Evolutionary conservation across 2,329 filamentous ascomycete genomes (phyloP).

Genomic region (Monosporascus sp.): DNA sequence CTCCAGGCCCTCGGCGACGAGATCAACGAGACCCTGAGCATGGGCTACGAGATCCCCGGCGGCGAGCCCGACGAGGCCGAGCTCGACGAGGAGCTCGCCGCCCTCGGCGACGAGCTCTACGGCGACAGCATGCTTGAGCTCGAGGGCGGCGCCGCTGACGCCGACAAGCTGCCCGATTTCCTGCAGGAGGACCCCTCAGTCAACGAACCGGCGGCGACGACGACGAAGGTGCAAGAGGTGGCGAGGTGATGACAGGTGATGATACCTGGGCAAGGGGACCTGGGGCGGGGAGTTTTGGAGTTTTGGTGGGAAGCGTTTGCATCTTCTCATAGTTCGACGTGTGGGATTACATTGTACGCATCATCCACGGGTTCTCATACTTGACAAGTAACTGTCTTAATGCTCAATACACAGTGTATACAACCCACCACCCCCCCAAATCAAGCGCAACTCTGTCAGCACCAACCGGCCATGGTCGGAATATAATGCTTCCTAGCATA

Average conservation of each 20-base stretch:
- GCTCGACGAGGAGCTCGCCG: constrained; percentile 92
- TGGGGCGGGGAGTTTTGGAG: neutral
- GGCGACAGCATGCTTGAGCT: constrained; percentile 53
- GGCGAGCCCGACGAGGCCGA: constrained; percentile 89
- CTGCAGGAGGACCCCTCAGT: constrained; percentile 90
- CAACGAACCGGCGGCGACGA: constrained; percentile 82
- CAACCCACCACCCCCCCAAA: no score
- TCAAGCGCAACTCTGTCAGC: no score
- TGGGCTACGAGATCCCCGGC: constrained; percentile 92
- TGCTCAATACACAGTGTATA: no score
- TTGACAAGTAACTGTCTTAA: no score
- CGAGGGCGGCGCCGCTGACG: constrained; percentile 55
- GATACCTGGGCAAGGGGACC: constrained; percentile 1
- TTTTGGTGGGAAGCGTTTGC: neutral
- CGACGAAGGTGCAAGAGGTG: constrained; percentile 76
- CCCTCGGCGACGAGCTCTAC: constrained; percentile 73
- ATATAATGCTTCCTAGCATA: no score
- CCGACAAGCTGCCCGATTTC: constrained; percentile 68
- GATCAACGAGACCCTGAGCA: constrained; percentile 88
- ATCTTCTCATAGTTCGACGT: no score
- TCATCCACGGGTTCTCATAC: no score
- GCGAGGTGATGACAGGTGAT: constrained; percentile 41
- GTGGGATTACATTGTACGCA: no score
- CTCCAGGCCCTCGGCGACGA: constrained; percentile 96
- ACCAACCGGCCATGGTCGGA: no score